Conservation (phyloP, 495 filamentous ascomycete species). For the Podospora bellae-mahoneyi region DNA sequence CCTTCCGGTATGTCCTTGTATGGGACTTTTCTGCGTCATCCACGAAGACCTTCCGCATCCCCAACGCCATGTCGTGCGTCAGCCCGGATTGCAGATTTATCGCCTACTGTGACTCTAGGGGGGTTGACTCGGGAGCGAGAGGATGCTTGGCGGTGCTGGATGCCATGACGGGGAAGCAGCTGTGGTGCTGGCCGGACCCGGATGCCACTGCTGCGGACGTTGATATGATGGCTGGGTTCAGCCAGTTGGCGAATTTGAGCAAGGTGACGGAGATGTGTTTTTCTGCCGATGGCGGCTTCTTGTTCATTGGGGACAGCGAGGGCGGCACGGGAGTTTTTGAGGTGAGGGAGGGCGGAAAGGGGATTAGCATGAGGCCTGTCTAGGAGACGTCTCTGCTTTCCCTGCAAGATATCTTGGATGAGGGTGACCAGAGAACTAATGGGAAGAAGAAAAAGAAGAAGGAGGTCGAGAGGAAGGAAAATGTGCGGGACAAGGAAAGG, state of each 20-base stretch:
- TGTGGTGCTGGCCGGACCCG: constrained; percentile 40
- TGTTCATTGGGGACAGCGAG: constrained; percentile 32
- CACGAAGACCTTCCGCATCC: constrained; percentile 36
- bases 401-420: not conserved
- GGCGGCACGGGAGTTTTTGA: constrained; percentile 33
- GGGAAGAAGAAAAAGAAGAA: not conserved
- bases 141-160: constrained; percentile 33
- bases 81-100: constrained; percentile 37
- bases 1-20: constrained; percentile 32
- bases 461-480: not conserved
- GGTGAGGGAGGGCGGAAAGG: constrained; percentile 25
- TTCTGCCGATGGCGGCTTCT: constrained; percentile 32
- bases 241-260: constrained; percentile 29
- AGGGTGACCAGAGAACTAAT: not conserved
- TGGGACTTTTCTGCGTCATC: constrained; percentile 36
- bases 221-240: constrained; percentile 22
- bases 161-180: constrained; percentile 30
- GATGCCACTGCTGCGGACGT: constrained; percentile 21
- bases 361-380: not conserved
- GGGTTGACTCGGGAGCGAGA: constrained; percentile 30
- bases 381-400: not conserved
- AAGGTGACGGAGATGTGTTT: constrained; percentile 34
- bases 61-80: constrained; percentile 34
- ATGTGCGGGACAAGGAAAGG: too few species aligned
- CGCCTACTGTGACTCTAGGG: constrained; percentile 33